phyloP scores from a whole-genome alignment of 495 filamentous ascomycete genomes.

The Letharia columbiana region DNA sequence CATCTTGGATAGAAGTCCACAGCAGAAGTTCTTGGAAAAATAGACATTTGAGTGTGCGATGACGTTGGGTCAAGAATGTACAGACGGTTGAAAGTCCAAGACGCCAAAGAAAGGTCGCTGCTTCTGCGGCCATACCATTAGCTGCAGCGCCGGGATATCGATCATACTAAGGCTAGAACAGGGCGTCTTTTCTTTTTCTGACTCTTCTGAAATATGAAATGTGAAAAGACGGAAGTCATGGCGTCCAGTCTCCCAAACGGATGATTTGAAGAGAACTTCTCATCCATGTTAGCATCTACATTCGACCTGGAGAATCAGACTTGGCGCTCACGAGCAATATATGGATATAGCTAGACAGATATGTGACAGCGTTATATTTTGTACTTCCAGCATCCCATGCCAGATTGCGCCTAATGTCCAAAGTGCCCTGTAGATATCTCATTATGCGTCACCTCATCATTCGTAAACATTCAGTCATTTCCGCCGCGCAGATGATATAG shows the following conservation, averaged over 20 bases:
- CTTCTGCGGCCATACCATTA: background rate
- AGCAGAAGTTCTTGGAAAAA: background rate
- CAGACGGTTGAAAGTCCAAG: background rate
- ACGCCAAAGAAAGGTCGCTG: background rate
- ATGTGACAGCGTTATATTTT: background rate
- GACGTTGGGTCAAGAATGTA: no score
- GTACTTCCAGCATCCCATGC: background rate
- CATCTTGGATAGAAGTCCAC: background rate
- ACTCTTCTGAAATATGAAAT: background rate
- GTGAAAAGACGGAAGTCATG: background rate
- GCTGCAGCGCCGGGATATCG: background rate
- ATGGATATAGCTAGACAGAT: background rate
- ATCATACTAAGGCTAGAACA: background rate
- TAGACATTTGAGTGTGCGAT: no score
- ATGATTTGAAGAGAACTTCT: background rate
- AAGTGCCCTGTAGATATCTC: background rate
- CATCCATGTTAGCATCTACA: background rate
- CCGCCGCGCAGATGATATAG: background rate
- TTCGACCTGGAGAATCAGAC: background rate
- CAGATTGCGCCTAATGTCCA: slow-evolving; percentile 1
- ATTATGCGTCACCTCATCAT: background rate
- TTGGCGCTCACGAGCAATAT: background rate
- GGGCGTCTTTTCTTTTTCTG: background rate
- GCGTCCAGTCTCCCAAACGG: background rate
- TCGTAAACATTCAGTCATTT: slow-evolving; percentile 2